phyloP scores from a whole-genome alignment of 495 filamentous ascomycete genomes.

The Talaromyces wortmannii region DNA sequence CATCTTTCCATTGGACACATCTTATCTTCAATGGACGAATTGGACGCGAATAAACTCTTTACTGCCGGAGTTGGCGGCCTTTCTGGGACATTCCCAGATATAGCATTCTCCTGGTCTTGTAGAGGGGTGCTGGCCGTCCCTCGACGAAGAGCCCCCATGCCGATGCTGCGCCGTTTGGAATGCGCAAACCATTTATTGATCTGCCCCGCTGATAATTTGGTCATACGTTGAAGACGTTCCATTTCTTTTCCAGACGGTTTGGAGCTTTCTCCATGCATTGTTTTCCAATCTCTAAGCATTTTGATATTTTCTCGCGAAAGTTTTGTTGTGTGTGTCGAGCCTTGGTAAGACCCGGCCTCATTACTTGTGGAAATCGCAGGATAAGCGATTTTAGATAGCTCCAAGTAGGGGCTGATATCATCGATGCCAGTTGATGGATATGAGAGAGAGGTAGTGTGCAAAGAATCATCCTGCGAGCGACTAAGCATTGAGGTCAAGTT shows the following conservation, averaged over 20 bases:
- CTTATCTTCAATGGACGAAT: conserved; percentile 23
- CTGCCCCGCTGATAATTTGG: neutral
- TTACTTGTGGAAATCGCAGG: no score
- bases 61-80: neutral
- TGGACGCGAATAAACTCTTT: neutral
- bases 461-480: neutral
- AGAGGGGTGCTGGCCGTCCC: neutral
- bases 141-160: neutral
- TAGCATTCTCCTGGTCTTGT: neutral
- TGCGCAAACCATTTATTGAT: conserved; percentile 3
- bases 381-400: no score
- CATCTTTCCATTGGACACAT: conserved; percentile 71
- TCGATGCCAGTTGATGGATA: no score
- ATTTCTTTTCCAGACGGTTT: neutral
- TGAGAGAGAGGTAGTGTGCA: no score
- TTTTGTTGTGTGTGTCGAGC: neutral
- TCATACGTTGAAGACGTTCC: neutral
- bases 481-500: neutral
- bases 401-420: no score
- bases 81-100: neutral
- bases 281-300: conserved; percentile 3
- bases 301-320: neutral
- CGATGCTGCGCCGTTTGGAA: neutral
- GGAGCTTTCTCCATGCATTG: neutral
- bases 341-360: no score